phyloP scores from a whole-genome alignment of 208 protist genomes.

The Tritrichomonas musculus region DNA sequence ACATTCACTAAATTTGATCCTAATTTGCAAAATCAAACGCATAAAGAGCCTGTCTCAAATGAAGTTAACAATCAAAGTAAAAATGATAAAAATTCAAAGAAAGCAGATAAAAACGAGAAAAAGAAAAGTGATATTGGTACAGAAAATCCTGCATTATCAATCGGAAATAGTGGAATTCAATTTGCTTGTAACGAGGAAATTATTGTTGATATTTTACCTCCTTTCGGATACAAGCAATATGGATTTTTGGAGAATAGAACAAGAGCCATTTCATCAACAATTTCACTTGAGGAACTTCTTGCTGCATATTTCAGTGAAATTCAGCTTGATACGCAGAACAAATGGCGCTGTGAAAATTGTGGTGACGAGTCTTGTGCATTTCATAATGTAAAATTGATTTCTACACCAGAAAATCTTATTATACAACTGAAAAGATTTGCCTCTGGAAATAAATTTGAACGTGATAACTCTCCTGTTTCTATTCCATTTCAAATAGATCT shows the following conservation, averaged over 20 bases:
- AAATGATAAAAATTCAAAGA: background rate
- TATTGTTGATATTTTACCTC: background rate
- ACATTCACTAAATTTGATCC: background rate
- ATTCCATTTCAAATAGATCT: background rate
- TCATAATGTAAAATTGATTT: background rate
- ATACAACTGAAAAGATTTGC: background rate
- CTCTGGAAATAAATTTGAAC: background rate
- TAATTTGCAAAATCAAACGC: background rate
- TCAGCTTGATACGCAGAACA: background rate
- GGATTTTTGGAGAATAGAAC: background rate
- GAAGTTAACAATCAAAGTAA: background rate
- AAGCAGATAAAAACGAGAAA: no score
- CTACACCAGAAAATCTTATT: background rate
- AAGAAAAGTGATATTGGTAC: no score
- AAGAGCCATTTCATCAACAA: no score
- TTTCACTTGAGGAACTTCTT: background rate
- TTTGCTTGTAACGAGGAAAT: background rate
- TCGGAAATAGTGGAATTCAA: background rate
- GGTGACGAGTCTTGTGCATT: background rate
- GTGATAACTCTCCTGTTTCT: background rate
- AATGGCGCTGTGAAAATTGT: background rate
- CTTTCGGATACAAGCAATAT: background rate
- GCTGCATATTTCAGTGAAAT: background rate
- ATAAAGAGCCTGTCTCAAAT: background rate
- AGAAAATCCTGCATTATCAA: background rate